Evolutionary conservation across 192 early-diverging fungal genomes (phyloP).

Genomic region (Phycomyces blakesleeanus): DNA sequence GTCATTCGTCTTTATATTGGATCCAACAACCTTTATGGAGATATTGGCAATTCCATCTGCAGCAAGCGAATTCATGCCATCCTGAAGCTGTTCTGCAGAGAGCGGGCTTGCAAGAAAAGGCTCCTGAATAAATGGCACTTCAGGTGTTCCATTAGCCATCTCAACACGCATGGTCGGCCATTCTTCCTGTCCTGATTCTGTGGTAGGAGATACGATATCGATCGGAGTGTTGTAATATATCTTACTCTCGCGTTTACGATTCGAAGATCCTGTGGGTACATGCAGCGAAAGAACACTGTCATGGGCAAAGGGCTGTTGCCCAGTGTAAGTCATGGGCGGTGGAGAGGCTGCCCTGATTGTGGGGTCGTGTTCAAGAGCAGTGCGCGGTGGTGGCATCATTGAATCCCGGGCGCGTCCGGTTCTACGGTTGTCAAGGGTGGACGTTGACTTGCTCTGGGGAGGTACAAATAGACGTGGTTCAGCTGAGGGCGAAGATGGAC

Average conservation of each 20-base stretch:
- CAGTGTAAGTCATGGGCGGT: neutral
- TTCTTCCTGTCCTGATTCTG: neutral
- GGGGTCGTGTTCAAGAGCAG: constrained; percentile 16
- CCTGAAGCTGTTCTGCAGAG: neutral
- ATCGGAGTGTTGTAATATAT: neutral
- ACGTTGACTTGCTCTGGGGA: neutral
- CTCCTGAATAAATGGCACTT: neutral
- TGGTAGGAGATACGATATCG: neutral
- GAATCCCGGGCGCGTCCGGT: constrained; percentile 11
- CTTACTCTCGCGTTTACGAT: neutral
- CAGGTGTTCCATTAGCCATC: neutral
- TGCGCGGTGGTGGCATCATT: constrained; percentile 18
- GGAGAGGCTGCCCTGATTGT: constrained; percentile 20
- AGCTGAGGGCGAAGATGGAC: neutral
- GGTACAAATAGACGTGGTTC: constrained; percentile 1
- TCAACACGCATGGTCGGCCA: neutral
- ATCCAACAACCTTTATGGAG: constrained; percentile 3
- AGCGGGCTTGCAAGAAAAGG: neutral
- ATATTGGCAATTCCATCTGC: constrained; percentile 5
- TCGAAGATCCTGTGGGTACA: neutral
- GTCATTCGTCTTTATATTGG: constrained; percentile 56
- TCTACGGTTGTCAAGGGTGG: neutral
- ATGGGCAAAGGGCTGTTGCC: neutral
- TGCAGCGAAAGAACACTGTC: neutral
- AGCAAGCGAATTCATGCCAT: neutral